phyloP scores from a whole-genome alignment of 2,329 filamentous ascomycete species.

The Polytolypa hystricis region DNA sequence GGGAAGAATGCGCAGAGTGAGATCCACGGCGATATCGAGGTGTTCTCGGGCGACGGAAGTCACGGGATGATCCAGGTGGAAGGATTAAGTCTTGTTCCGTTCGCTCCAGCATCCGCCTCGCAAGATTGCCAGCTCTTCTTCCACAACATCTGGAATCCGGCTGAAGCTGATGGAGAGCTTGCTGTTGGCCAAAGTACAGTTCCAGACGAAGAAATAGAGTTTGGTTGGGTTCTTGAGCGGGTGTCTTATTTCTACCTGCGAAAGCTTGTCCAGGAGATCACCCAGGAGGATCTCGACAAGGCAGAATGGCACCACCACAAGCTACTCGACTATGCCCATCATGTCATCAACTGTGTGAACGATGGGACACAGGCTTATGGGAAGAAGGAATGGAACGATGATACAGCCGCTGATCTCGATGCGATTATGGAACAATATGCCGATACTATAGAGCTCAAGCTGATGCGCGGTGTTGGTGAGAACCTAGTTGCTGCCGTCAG shows the following conservation, averaged over 20 bases:
- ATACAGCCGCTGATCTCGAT: constrained; percentile 6
- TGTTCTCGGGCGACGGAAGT: constrained; percentile 12
- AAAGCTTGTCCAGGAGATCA: constrained; percentile 1
- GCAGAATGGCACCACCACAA: constrained; percentile 1
- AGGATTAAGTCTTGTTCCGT: constrained; percentile 7
- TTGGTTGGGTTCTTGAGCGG: constrained; percentile 5
- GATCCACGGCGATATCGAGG: constrained; percentile 18
- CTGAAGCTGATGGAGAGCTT: constrained; percentile 1
- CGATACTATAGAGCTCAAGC: constrained; percentile 6
- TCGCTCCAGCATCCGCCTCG: constrained; percentile 4
- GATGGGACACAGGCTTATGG: constrained; percentile 3
- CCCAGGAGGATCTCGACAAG: constrained; percentile 1
- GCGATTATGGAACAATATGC: constrained; percentile 1
- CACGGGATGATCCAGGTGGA: constrained; percentile 10
- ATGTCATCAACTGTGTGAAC: not conserved
- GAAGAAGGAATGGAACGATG: constrained; percentile 8
- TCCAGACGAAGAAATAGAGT: not conserved
- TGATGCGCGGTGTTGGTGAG: constrained; percentile 14
- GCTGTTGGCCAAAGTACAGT: not conserved
- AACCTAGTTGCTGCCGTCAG: constrained; percentile 22
- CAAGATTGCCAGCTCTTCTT: constrained; percentile 7
- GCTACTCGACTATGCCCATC: constrained; percentile 2
- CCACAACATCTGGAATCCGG: constrained; percentile 4
- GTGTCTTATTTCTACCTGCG: constrained; percentile 5
- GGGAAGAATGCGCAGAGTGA: constrained; percentile 2